These are phyloP conservation scores for Ploettnerulaceae sp. DNA, from an alignment of 2,329 filamentous ascomycete species.

Conservation along the genomic window DNA sequence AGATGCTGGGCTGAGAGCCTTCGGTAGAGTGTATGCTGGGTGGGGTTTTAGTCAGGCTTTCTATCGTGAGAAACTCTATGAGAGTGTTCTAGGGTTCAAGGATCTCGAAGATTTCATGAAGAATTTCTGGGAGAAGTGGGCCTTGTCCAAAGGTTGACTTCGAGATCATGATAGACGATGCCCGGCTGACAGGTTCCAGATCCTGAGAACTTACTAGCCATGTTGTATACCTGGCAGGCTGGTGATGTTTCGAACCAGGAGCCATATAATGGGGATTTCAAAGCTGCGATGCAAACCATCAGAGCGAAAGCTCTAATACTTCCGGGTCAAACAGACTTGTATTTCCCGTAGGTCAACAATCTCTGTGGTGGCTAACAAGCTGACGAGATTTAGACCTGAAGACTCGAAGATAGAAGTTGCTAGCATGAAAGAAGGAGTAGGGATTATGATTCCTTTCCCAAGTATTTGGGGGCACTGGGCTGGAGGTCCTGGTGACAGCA, in stretches of 20 bases:
- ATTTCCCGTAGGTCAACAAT: slow-evolving; percentile 58
- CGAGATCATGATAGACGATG: not conserved
- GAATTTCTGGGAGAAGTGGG: slow-evolving; percentile 73
- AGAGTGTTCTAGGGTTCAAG: slow-evolving; percentile 59
- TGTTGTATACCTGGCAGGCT: slow-evolving; percentile 76
- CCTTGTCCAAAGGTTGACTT: slow-evolving; percentile 54
- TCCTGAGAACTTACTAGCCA: slow-evolving; percentile 68
- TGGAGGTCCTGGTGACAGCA: slow-evolving; percentile 65
- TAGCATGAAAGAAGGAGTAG: slow-evolving; percentile 55
- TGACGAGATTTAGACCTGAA: slow-evolving; percentile 51
- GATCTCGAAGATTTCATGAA: slow-evolving; percentile 69
- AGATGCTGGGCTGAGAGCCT: slow-evolving; percentile 59
- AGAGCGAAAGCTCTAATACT: slow-evolving; percentile 68
- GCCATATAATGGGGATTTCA: slow-evolving; percentile 63
- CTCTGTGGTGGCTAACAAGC: not conserved
- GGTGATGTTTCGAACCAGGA: slow-evolving; percentile 65
- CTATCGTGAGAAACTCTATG: slow-evolving; percentile 66
- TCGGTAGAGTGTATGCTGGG: slow-evolving; percentile 71
- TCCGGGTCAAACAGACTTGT: slow-evolving; percentile 69
- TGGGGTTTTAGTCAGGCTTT: slow-evolving; percentile 80
- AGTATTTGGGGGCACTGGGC: slow-evolving; percentile 64
- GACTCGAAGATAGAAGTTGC: slow-evolving; percentile 70
- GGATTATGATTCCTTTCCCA: slow-evolving; percentile 49
- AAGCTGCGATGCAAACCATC: slow-evolving; percentile 61
- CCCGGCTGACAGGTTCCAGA: slow-evolving; percentile 38